phyloP scores from a whole-genome alignment of 2,329 filamentous ascomycete genomes.

The Hypoxylon sp. region DNA sequence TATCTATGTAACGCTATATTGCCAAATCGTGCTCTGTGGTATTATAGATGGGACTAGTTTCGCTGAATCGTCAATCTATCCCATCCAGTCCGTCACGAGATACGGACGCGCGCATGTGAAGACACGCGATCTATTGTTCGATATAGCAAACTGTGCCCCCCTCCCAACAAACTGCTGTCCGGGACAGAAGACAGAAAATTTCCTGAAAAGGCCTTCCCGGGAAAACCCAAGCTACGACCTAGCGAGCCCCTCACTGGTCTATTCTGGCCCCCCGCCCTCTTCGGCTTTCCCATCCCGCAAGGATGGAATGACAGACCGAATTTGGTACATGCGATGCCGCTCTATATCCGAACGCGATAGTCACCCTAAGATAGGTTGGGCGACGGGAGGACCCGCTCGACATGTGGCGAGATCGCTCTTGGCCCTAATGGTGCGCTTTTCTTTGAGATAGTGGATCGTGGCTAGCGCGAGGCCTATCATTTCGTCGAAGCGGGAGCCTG shows the following conservation, averaged over 20 bases:
- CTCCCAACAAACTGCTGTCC: neutral
- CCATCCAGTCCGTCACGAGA: slow-evolving; percentile 24
- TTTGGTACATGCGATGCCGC: slow-evolving; percentile 27
- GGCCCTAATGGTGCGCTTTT: slow-evolving; percentile 16
- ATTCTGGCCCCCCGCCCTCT: slow-evolving; percentile 25
- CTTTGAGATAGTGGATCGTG: slow-evolving; percentile 13
- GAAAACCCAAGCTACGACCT: slow-evolving; percentile 11
- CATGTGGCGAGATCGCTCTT: slow-evolving; percentile 35
- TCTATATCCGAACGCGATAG: slow-evolving; percentile 23
- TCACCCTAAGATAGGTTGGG: slow-evolving; percentile 12
- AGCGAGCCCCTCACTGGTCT: slow-evolving; percentile 33
- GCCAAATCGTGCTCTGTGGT: slow-evolving; percentile 24
- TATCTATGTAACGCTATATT: slow-evolving; percentile 33
- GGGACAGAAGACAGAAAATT: slow-evolving; percentile 18
- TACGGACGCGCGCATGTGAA: slow-evolving; percentile 27
- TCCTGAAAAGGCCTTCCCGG: slow-evolving; percentile 38
- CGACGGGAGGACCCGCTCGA: slow-evolving; percentile 31
- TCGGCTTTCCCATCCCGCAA: slow-evolving; percentile 43
- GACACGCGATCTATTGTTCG: slow-evolving; percentile 29
- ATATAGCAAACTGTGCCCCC: slow-evolving; percentile 12
- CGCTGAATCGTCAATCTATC: slow-evolving; percentile 26
- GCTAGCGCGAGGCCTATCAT: slow-evolving; percentile 21
- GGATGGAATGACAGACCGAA: slow-evolving; percentile 17
- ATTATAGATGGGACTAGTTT: slow-evolving; percentile 15
- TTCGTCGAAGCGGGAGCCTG: slow-evolving; percentile 5